phyloP scores from a whole-genome alignment of 352 stramenopile genomes.

The Globisporangium sylvaticum region DNA sequence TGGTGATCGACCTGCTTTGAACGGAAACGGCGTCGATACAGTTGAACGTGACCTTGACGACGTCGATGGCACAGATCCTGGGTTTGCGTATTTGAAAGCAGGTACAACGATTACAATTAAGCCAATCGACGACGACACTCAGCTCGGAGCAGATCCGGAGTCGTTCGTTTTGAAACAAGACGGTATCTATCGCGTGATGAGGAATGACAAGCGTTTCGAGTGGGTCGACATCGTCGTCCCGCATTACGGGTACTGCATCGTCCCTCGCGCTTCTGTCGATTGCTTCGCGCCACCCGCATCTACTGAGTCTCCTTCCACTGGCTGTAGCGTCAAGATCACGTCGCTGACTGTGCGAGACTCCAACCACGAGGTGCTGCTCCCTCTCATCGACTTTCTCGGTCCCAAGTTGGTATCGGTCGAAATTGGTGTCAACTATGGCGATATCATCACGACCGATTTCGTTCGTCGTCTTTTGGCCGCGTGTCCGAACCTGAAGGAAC shows the following conservation, averaged over 20 bases:
- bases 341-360: not conserved
- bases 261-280: not conserved
- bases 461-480: not conserved
- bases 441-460: not conserved
- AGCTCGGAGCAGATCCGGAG: not conserved
- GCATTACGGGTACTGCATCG: not conserved
- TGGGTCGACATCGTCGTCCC: conserved; percentile 9
- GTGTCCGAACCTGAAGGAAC: not conserved
- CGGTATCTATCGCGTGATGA: conserved; percentile 1
- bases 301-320: not conserved
- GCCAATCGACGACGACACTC: not conserved
- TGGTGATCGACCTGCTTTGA: not conserved
- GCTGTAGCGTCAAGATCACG: not conserved
- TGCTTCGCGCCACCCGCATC: not conserved
- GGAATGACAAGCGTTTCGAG: not conserved
- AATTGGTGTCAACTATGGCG: not conserved
- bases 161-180: not conserved
- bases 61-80: not conserved
- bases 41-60: not conserved
- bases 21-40: not conserved
- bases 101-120: not conserved
- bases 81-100: not conserved
- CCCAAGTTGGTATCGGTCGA: not conserved
- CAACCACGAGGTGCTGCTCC: not conserved
- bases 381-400: not conserved